Percentiles rank a stretch among this genome's conserved stretches.
Evolutionary conservation across 306 rosid species (phyloP).

Genomic region (Rosa rugosa): DNA sequence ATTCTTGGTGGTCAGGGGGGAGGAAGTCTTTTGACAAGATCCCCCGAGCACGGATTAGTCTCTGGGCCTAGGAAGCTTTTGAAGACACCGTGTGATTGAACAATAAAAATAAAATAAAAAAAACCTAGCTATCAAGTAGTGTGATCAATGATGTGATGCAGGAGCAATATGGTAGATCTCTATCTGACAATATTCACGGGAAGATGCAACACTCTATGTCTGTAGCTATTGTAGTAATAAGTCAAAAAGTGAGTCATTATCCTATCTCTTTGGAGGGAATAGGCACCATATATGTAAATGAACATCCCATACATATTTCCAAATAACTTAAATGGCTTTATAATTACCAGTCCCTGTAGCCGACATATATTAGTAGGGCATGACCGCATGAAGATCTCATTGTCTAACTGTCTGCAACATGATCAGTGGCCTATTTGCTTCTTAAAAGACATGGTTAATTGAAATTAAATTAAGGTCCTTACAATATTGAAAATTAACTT

Average conservation of each 20-base stretch:
- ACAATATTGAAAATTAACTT: background rate
- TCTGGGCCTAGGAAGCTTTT: no score
- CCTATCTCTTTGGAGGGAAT: constrained; percentile 15
- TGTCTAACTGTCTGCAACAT: background rate
- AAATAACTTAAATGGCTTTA: background rate
- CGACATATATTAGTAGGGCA: background rate
- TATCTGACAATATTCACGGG: background rate
- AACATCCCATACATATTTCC: background rate
- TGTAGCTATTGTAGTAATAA: background rate
- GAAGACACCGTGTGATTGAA: no score
- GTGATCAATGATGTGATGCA: background rate
- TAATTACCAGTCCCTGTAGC: background rate
- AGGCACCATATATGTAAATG: background rate
- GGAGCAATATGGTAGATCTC: background rate
- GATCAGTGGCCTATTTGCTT: background rate
- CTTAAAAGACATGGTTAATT: background rate
- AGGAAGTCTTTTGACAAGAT: no score
- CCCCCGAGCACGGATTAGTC: no score
- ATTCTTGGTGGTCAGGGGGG: no score
- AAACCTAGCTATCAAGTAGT: background rate
- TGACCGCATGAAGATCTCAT: background rate
- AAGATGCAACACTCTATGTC: background rate
- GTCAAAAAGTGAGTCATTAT: background rate
- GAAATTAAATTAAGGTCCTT: background rate
- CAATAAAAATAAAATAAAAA: no score